Conservation (phyloP, 768 basidiomycete genomes). For the Leccinum obscurum region DNA sequence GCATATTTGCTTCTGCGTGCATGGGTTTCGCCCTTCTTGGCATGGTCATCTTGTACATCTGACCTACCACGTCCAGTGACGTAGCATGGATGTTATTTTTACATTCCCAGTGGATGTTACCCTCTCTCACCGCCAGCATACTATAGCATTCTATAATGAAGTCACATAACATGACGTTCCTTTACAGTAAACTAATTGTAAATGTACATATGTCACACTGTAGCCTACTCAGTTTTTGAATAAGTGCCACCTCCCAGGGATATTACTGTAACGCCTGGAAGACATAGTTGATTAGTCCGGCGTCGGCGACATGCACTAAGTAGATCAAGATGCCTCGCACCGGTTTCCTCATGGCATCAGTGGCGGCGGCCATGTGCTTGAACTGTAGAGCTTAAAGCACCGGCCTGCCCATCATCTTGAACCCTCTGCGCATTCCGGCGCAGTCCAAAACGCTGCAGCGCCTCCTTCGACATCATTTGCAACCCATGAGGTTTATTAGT, state of each 20-base stretch:
- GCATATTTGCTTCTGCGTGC: constrained; percentile 44
- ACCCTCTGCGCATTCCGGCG: too few relatives aligned
- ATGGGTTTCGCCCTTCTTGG: constrained; percentile 37
- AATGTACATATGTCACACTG: not conserved
- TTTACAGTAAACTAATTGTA: not conserved
- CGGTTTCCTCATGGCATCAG: too few relatives aligned
- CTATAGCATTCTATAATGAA: not conserved
- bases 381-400: too few relatives aligned
- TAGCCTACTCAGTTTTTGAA: not conserved
- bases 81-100: not conserved
- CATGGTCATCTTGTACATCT: constrained; percentile 9
- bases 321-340: too few relatives aligned
- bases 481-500: too few relatives aligned
- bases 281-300: not conserved
- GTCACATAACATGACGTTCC: not conserved
- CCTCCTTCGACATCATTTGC: too few relatives aligned
- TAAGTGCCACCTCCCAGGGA: not conserved
- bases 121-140: not conserved
- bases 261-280: not conserved
- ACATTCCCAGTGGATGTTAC: not conserved
- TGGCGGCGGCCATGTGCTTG: too few relatives aligned
- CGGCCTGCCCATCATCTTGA: too few relatives aligned
- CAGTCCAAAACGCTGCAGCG: too few relatives aligned
- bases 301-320: not conserved
- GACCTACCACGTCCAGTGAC: not conserved